Conservation (phyloP, 2,329 filamentous ascomycete genomes). For the Trichoderma pleuroti region DNA sequence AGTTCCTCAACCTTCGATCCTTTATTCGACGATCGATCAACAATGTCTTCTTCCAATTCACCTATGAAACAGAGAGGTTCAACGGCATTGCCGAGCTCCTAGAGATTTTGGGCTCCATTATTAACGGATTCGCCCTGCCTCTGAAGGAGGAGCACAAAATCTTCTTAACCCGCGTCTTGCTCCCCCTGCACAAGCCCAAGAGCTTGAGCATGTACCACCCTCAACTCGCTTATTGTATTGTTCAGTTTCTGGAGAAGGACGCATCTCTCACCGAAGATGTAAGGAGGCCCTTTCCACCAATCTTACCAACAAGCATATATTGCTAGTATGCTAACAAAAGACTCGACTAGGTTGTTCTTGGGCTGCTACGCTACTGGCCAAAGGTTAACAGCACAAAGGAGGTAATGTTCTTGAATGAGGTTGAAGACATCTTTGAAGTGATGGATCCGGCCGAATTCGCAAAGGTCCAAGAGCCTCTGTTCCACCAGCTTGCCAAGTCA, state of each 20-base stretch:
- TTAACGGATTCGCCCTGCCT: conserved; percentile 95
- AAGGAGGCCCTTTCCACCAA: conserved; percentile 30
- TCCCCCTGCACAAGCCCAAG: conserved; percentile 97
- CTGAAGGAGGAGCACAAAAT: conserved; percentile 99
- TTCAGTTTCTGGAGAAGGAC: conserved; percentile 98
- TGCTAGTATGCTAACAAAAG: background rate
- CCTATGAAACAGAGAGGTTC: conserved; percentile 97
- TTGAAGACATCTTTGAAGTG: conserved; percentile 98
- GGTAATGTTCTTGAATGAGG: conserved; percentile 99
- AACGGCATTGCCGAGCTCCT: conserved; percentile 96
- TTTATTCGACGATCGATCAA: conserved; percentile 99
- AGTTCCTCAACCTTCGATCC: conserved; percentile 95
- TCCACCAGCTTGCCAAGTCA: conserved; percentile 95
- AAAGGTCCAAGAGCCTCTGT: conserved; percentile 96
- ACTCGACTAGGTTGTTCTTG: conserved; percentile 72
- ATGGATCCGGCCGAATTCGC: conserved; percentile 99
- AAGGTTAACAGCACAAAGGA: conserved; percentile 99
- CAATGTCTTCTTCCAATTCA: conserved; percentile 99
- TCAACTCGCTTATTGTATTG: conserved; percentile 96
- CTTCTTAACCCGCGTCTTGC: conserved; percentile 87
- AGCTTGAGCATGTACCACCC: conserved; percentile 99
- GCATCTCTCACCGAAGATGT: conserved; percentile 95
- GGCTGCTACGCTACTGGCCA: conserved; percentile 93
- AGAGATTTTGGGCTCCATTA: conserved; percentile 96
- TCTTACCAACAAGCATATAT: background rate